A percentile compares a stretch with the other conserved stretches of the same genome.
phyloP scores from a whole-genome alignment of 2,329 filamentous ascomycete genomes.

The Epichloe sp. region DNA sequence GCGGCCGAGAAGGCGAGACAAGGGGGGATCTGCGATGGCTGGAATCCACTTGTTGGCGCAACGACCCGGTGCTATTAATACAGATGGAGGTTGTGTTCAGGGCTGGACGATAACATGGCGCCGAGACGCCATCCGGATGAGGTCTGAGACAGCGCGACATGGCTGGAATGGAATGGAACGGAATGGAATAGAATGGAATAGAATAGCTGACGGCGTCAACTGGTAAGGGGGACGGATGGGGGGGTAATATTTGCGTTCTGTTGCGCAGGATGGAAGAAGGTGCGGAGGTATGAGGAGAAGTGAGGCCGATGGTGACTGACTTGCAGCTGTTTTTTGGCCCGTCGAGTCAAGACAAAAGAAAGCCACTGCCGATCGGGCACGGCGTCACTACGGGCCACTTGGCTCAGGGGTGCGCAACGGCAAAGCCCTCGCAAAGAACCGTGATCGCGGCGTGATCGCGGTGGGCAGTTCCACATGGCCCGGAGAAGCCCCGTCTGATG shows the following conservation, averaged over 20 bases:
- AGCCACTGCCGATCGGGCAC: background rate
- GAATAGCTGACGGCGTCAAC: background rate
- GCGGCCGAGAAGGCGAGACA: background rate
- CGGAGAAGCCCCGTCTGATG: background rate
- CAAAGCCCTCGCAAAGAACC: background rate
- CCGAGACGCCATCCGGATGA: background rate
- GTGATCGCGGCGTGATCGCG: background rate
- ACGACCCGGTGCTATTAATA: background rate
- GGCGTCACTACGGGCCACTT: background rate
- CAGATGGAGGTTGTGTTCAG: background rate
- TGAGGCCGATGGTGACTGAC: background rate
- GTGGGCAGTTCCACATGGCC: background rate
- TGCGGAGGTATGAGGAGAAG: too few relatives aligned
- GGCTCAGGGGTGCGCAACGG: background rate
- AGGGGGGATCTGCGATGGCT: background rate
- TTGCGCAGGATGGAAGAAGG: too few relatives aligned
- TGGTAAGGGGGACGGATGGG: background rate
- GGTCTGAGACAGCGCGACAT: background rate
- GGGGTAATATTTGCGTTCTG: background rate
- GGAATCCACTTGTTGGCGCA: background rate
- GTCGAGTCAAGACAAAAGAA: background rate
- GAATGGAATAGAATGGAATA: background rate
- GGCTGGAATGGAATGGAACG: background rate
- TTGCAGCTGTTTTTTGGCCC: background rate
- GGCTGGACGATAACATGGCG: too few relatives aligned